Evolutionary conservation across 78 protist species (phyloP).

Genomic region (Isochrysis galbana): DNA sequence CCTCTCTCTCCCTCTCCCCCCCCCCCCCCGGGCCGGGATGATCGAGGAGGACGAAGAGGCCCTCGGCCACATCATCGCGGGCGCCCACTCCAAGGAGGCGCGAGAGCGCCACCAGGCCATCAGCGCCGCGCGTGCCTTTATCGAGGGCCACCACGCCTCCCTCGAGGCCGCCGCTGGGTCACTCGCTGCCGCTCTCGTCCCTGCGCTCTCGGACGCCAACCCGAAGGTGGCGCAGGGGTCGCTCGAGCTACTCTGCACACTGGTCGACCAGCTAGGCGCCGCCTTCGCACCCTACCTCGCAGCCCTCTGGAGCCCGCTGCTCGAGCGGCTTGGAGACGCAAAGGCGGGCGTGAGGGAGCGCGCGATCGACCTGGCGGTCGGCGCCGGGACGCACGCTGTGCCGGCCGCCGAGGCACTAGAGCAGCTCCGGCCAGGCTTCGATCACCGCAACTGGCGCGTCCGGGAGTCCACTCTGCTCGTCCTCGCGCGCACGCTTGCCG

Average conservation of each 20-base stretch:
- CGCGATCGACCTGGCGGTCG: not conserved
- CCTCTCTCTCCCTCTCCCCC: too few species aligned
- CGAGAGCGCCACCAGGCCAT: not conserved
- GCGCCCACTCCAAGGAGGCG: not conserved
- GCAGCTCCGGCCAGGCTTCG: not conserved
- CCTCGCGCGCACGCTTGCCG: not conserved
- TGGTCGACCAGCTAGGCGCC: not conserved
- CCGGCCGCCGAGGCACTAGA: slow-evolving; percentile 11
- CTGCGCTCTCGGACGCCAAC: not conserved
- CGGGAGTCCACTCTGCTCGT: not conserved
- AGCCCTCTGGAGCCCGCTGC: not conserved
- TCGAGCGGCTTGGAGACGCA: not conserved
- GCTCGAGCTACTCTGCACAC: not conserved
- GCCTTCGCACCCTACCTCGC: not conserved
- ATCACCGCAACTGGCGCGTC: slow-evolving; percentile 1
- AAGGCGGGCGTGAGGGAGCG: not conserved
- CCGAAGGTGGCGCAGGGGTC: not conserved
- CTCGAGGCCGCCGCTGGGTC: not conserved
- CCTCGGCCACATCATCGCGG: too few species aligned
- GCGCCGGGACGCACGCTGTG: not conserved
- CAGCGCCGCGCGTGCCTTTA: not conserved
- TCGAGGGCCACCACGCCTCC: not conserved
- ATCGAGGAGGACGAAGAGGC: too few species aligned
- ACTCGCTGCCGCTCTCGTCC: not conserved
- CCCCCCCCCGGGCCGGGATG: too few species aligned